A percentile compares a stretch with the other conserved stretches of the same genome.
Evolutionary conservation across 371 early-diverging fungal species (phyloP).

Genomic region (Gilbertella persicaria): DNA sequence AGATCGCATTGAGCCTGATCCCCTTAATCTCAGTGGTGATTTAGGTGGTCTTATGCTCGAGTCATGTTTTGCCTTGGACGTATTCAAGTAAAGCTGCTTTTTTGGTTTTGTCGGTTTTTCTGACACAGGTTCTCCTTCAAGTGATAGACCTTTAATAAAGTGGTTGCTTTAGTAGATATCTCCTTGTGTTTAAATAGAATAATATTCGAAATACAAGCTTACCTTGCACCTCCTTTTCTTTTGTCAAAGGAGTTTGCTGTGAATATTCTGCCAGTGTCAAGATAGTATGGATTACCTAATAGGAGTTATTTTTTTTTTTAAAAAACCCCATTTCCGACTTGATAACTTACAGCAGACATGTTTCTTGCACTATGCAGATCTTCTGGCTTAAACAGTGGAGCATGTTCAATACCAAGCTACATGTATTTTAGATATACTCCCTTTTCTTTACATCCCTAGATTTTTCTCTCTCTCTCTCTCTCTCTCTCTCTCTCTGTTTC

Average conservation of each 20-base stretch:
- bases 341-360: conserved; percentile 68
- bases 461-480: not conserved
- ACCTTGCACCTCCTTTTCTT: not conserved
- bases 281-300: conserved; percentile 18
- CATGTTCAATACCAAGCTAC: conserved; percentile 70
- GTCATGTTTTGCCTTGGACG: too few species aligned
- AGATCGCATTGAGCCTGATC: not conserved
- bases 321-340: not conserved
- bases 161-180: conserved; percentile 2
- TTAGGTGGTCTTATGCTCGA: conserved; percentile 30
- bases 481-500: not conserved
- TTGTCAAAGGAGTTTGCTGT: not conserved
- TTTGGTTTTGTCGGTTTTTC: not conserved
- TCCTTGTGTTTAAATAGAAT: too few species aligned
- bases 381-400: conserved; percentile 88
- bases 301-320: not conserved
- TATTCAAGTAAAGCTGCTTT: too few species aligned
- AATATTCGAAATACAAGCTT: not conserved
- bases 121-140: not conserved
- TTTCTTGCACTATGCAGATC: conserved; percentile 92
- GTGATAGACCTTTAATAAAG: too few species aligned
- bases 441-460: not conserved
- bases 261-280: conserved; percentile 15
- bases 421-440: not conserved
- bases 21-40: conserved; percentile 32